Conservation (phyloP, 805 yeast genomes). For the Lipomyces sp. region DNA sequence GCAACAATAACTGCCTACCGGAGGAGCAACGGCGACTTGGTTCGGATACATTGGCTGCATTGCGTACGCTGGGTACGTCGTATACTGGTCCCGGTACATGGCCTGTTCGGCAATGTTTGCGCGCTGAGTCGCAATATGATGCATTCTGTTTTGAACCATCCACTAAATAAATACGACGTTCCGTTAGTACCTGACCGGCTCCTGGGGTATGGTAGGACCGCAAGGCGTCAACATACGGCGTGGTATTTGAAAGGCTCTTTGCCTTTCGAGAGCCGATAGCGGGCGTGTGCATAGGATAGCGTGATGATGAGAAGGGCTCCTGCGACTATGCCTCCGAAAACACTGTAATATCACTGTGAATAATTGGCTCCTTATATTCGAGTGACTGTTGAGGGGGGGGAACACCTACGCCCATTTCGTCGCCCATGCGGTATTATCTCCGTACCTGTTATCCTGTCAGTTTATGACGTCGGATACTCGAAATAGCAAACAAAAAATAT, state of each 20-base stretch:
- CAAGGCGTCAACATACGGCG: constrained; percentile 15
- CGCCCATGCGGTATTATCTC: constrained; percentile 11
- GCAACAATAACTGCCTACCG: no score
- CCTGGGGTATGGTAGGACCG: neutral
- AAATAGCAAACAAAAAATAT: no score
- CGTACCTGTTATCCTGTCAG: constrained; percentile 6
- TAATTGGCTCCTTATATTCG: neutral
- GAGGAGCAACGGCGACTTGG: constrained; percentile 5
- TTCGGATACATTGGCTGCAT: constrained; percentile 6
- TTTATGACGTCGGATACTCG: no score
- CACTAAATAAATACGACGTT: constrained; percentile 8
- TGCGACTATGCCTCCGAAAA: constrained; percentile 18
- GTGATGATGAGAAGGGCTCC: neutral
- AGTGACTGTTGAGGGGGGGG: no score
- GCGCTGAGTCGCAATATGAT: constrained; percentile 1
- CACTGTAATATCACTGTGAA: neutral
- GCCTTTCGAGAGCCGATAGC: constrained; percentile 14
- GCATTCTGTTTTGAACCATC: constrained; percentile 17
- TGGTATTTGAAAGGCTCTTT: constrained; percentile 21
- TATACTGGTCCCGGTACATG: constrained; percentile 17
- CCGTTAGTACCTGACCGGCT: neutral
- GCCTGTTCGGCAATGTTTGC: constrained; percentile 6
- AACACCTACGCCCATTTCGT: constrained; percentile 27
- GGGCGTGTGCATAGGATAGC: constrained; percentile 18
- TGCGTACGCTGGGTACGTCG: constrained; percentile 16